Evolutionary conservation across 495 filamentous ascomycete genomes (phyloP).

Genomic region (Tuber calosporum): DNA sequence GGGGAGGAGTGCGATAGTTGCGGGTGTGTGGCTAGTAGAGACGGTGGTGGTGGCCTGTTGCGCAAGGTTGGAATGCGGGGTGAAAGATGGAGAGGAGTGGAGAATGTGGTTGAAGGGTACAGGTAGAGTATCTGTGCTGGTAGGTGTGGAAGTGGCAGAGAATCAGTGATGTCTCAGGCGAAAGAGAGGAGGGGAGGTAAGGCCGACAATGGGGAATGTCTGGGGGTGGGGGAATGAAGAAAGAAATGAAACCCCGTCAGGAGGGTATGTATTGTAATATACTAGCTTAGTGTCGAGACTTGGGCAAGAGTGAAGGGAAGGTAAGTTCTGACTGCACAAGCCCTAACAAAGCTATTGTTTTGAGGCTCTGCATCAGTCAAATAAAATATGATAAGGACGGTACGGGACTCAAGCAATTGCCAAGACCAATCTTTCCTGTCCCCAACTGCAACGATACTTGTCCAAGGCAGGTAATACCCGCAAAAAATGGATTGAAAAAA

Average conservation of each 20-base stretch:
- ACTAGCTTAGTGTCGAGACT: not conserved
- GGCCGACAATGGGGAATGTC: not conserved
- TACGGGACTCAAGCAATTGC: not conserved
- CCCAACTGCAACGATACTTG: not conserved
- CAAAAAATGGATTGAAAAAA: too few species aligned
- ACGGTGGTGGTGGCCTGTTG: not conserved
- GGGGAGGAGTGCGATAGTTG: not conserved
- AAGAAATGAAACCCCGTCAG: not conserved
- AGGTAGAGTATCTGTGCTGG: not conserved
- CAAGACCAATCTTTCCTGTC: not conserved
- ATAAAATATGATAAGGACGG: not conserved
- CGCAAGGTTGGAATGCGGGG: not conserved
- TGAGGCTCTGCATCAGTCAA: not conserved
- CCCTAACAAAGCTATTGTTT: not conserved
- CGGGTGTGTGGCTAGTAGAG: not conserved
- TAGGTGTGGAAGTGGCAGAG: not conserved
- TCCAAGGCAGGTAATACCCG: too few species aligned
- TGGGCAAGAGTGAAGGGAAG: not conserved
- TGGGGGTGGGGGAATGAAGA: not conserved
- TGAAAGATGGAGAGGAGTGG: not conserved
- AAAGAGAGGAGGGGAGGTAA: not conserved
- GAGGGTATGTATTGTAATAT: not conserved
- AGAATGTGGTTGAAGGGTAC: not conserved
- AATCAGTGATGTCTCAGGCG: not conserved
- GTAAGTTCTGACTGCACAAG: not conserved